A percentile compares a stretch with the other conserved stretches of the same genome.
phyloP scores from a whole-genome alignment of 208 protist species.

The Perkinsela sp. region DNA sequence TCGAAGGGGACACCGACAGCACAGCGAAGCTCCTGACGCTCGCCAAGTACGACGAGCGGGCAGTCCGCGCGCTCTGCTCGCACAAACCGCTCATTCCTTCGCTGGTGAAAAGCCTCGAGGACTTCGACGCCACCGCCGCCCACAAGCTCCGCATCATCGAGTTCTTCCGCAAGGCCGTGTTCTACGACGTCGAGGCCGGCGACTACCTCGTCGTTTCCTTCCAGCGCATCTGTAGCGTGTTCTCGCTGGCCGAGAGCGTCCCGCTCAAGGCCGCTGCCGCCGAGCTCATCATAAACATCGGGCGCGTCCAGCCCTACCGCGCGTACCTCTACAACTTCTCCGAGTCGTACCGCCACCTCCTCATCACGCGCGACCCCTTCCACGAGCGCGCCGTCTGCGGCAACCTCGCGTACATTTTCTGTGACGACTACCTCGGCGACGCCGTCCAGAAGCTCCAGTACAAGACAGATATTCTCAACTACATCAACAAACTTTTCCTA shows the following conservation, averaged over 20 bases:
- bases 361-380: conserved; percentile 48
- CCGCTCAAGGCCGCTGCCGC: conserved; percentile 32
- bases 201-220: conserved; percentile 37
- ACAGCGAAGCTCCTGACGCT: conserved; percentile 20
- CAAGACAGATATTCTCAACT: conserved; percentile 52
- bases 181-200: conserved; percentile 50
- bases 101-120: background rate
- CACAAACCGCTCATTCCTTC: background rate
- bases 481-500: conserved; percentile 50
- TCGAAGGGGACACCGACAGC: conserved; percentile 10
- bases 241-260: conserved; percentile 27
- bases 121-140: background rate
- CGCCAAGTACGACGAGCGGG: conserved; percentile 50
- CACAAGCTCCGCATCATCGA: background rate
- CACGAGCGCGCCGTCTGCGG: conserved; percentile 35
- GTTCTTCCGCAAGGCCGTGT: background rate
- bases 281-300: conserved; percentile 45
- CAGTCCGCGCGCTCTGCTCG: background rate
- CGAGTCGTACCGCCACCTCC: conserved; percentile 55
- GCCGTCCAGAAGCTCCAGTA: conserved; percentile 56
- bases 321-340: conserved; percentile 55
- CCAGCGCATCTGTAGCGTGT: conserved; percentile 39
- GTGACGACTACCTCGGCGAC: conserved; percentile 41
- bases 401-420: conserved; percentile 50
- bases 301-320: conserved; percentile 38